Evolutionary conservation across 495 filamentous ascomycete species (phyloP).

Genomic region (Sabuloglossum arenarium): DNA sequence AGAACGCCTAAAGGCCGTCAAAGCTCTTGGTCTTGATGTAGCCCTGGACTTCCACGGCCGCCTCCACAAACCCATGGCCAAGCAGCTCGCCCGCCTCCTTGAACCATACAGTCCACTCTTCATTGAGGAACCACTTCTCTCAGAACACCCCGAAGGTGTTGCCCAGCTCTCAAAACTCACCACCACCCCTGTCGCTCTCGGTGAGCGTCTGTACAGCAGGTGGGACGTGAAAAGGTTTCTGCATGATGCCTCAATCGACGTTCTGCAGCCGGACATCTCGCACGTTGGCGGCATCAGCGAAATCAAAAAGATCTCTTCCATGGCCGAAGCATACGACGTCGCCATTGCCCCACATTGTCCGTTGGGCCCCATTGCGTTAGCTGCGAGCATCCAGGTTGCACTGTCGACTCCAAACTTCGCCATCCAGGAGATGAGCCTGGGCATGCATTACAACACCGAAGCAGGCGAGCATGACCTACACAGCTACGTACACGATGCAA

Average conservation of each 20-base stretch:
- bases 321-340: slow-evolving; percentile 63
- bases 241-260: slow-evolving; percentile 45
- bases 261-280: slow-evolving; percentile 57
- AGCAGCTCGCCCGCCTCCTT: slow-evolving; percentile 49
- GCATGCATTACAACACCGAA: slow-evolving; percentile 58
- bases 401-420: slow-evolving; percentile 45
- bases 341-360: slow-evolving; percentile 63
- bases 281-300: slow-evolving; percentile 64
- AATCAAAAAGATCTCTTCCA: slow-evolving; percentile 44
- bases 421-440: slow-evolving; percentile 66
- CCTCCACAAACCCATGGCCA: slow-evolving; percentile 64
- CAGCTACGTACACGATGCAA: slow-evolving; percentile 42
- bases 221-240: slow-evolving; percentile 63
- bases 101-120: slow-evolving; percentile 57
- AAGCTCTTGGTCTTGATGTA: slow-evolving; percentile 46
- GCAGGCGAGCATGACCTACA: slow-evolving; percentile 41
- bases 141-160: slow-evolving; percentile 49
- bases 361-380: slow-evolving; percentile 53
- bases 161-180: slow-evolving; percentile 41
- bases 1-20: slow-evolving; percentile 47
- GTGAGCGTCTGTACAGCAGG: slow-evolving; percentile 51
- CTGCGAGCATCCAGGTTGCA: slow-evolving; percentile 50
- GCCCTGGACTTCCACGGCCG: slow-evolving; percentile 64
- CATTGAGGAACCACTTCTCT: slow-evolving; percentile 58
- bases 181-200: slow-evolving; percentile 49